Percentiles rank a stretch among this genome's conserved stretches.
Evolutionary conservation across 2,329 filamentous ascomycete species (phyloP).

Genomic region (Pseudocercospora musae): DNA sequence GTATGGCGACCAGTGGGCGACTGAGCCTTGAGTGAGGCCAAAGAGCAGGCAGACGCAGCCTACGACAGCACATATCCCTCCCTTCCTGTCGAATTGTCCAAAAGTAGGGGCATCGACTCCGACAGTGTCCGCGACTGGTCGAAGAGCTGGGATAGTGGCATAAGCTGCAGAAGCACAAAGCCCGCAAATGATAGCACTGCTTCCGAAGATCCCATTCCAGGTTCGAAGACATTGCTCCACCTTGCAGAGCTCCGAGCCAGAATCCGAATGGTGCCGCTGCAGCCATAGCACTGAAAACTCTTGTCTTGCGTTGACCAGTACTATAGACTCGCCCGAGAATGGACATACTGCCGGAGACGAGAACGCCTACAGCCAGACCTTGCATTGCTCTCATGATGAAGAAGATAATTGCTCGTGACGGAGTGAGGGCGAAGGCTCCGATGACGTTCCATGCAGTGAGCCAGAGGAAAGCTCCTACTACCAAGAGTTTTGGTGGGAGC

Average conservation of each 20-base stretch:
- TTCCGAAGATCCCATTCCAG: conserved; percentile 47
- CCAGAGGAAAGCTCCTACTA: conserved; percentile 45
- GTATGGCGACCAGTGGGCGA: conserved; percentile 37
- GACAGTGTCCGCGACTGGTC: conserved; percentile 30
- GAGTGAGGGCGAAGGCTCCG: conserved; percentile 39
- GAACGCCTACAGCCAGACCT: conserved; percentile 36
- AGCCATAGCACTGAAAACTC: conserved; percentile 39
- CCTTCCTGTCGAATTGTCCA: conserved; percentile 33
- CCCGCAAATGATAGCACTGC: conserved; percentile 41
- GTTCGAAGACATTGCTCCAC: conserved; percentile 40
- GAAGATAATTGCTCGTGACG: conserved; percentile 36
- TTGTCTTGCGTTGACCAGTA: conserved; percentile 39
- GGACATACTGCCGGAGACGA: conserved; percentile 39
- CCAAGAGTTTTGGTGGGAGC: conserved; percentile 40
- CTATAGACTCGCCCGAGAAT: conserved; percentile 40
- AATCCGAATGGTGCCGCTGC: conserved; percentile 38
- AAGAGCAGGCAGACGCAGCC: conserved; percentile 38
- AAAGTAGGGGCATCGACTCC: conserved; percentile 23
- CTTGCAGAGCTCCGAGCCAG: conserved; percentile 41
- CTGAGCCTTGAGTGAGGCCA: conserved; percentile 37
- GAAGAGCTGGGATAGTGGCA: conserved; percentile 41
- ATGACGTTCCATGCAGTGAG: conserved; percentile 41
- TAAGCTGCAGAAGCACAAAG: conserved; percentile 40
- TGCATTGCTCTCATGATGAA: conserved; percentile 41
- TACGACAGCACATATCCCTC: conserved; percentile 28